Conservation (phyloP, 176 grass and related monocot species). For the Cenchrus purpureus region DNA sequence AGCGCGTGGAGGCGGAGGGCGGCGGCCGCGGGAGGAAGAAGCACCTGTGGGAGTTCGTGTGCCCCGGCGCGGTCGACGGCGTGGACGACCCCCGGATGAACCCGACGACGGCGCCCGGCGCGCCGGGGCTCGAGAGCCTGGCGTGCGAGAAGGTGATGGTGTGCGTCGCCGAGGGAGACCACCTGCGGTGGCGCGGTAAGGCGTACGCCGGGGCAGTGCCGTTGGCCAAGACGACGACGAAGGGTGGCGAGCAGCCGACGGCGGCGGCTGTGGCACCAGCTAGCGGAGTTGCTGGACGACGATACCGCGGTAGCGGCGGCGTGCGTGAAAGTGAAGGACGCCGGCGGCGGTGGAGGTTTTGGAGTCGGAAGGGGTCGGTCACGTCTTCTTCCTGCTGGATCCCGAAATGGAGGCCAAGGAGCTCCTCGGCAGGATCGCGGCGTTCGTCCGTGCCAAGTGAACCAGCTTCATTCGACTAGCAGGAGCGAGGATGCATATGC, state of each 20-base stretch:
- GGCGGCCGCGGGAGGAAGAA: constrained; percentile 1
- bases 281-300: too few relatives aligned
- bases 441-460: constrained; percentile 34
- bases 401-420: constrained; percentile 34
- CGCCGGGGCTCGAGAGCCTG: constrained; percentile 36
- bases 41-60: constrained; percentile 61
- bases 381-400: constrained; percentile 57
- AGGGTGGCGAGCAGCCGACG: neutral
- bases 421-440: constrained; percentile 38
- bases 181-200: constrained; percentile 41
- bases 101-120: constrained; percentile 19
- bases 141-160: constrained; percentile 54
- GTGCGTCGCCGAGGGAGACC: constrained; percentile 53
- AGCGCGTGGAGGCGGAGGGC: too few relatives aligned
- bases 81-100: constrained; percentile 60
- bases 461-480: too few relatives aligned
- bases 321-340: too few relatives aligned
- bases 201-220: constrained; percentile 52
- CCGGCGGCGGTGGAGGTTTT: too few relatives aligned
- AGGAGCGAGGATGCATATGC: too few relatives aligned
- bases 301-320: too few relatives aligned
- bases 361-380: constrained; percentile 46
- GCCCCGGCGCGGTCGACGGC: constrained; percentile 39
- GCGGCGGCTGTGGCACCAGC: too few relatives aligned
- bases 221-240: constrained; percentile 26